These are phyloP conservation scores for Fusarium subglutinans DNA, from an alignment of 2,329 filamentous ascomycete genomes.

Conservation along the genomic window DNA sequence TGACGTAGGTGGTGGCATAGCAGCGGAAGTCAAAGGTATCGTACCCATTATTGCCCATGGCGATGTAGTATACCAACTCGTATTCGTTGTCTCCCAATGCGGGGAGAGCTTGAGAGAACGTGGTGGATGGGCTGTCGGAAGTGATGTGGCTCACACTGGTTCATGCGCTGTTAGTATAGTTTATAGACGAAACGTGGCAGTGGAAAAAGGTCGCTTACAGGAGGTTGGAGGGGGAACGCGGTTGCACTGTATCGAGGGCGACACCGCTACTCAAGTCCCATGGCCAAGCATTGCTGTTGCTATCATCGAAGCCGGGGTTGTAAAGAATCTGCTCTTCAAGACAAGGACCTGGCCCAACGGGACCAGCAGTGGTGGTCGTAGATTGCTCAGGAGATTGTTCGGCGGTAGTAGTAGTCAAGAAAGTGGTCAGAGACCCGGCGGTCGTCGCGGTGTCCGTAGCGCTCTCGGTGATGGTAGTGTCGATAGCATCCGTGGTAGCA, in stretches of 20 bases:
- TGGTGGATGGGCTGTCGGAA: background rate
- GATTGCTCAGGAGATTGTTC: background rate
- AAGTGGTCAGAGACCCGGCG: background rate
- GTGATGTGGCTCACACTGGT: too few species aligned
- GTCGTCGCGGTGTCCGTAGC: background rate
- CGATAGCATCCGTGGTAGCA: background rate
- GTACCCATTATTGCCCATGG: background rate
- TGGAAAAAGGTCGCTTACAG: background rate
- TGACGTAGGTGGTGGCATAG: background rate
- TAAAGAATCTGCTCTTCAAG: background rate
- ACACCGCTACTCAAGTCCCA: background rate
- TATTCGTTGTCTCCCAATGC: background rate
- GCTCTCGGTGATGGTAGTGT: background rate
- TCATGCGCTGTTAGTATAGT: background rate
- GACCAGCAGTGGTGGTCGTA: background rate
- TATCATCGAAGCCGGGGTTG: slow-evolving; percentile 3
- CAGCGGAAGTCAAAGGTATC: background rate
- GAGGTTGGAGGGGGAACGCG: background rate
- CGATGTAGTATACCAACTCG: background rate
- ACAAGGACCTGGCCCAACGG: background rate
- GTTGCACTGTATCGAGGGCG: background rate
- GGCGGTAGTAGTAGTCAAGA: background rate
- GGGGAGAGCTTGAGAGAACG: background rate
- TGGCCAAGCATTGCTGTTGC: background rate
- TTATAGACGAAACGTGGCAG: background rate